phyloP scores from a whole-genome alignment of 2,329 filamentous ascomycete genomes.

The Claviceps spartinae region DNA sequence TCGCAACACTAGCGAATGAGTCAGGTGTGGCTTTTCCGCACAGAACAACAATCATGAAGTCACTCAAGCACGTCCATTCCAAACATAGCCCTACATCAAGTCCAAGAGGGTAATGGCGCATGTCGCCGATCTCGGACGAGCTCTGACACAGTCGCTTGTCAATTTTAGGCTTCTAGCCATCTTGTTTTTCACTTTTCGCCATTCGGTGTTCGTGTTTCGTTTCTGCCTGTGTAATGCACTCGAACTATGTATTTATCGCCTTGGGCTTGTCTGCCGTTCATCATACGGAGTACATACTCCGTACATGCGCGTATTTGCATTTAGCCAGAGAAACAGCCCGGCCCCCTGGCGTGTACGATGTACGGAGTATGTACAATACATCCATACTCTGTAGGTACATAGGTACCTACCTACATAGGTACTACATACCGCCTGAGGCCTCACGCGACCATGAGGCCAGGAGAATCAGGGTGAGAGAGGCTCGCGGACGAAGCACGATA shows the following conservation, averaged over 20 bases:
- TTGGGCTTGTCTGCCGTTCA: not conserved
- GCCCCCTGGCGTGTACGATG: not conserved
- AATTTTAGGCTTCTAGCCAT: not conserved
- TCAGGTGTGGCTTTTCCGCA: not conserved
- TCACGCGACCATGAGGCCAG: too few relatives aligned
- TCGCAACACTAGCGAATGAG: not conserved
- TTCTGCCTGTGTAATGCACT: not conserved
- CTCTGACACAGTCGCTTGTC: conserved; percentile 5
- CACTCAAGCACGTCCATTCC: not conserved
- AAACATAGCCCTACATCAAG: not conserved
- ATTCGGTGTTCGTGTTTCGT: not conserved
- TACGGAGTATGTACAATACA: too few relatives aligned
- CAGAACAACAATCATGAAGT: not conserved
- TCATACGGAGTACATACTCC: too few relatives aligned
- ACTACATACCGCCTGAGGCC: too few relatives aligned
- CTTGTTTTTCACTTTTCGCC: not conserved
- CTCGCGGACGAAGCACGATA: too few relatives aligned
- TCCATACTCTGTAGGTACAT: too few relatives aligned
- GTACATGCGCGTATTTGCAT: conserved; percentile 2
- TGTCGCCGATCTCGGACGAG: conserved; percentile 7
- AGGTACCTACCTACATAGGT: too few relatives aligned
- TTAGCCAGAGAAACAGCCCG: conserved; percentile 5
- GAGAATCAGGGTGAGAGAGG: too few relatives aligned
- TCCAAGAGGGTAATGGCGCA: not conserved
- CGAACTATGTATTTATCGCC: not conserved